Percentiles rank a stretch among this genome's conserved stretches.
Conservation (phyloP, 371 early-diverging fungal genomes). For the Zopfochytrium polystomum region DNA sequence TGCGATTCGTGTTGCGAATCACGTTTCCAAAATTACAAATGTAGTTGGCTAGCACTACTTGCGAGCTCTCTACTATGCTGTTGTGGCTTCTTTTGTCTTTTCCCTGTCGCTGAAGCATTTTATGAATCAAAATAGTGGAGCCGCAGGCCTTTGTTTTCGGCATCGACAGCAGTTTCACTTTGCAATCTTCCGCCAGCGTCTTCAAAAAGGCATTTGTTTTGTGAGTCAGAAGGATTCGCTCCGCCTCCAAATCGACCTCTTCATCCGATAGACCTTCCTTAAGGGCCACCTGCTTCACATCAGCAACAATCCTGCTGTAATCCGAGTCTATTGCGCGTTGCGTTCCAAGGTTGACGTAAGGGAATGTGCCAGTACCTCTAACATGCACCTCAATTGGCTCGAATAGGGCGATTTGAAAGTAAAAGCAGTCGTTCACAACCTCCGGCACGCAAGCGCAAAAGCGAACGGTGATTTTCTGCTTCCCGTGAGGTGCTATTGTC, state of each 20-base stretch:
- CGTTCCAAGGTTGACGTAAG: conserved; percentile 29
- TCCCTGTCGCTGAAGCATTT: conserved; percentile 24
- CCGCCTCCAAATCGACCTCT: conserved; percentile 39
- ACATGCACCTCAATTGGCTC: conserved; percentile 46
- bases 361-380: conserved; percentile 35
- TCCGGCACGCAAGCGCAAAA: conserved; percentile 49
- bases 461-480: conserved; percentile 40
- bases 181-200: conserved; percentile 30
- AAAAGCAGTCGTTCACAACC: conserved; percentile 42
- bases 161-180: conserved; percentile 7
- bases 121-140: conserved; percentile 36
- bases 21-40: conserved; percentile 53
- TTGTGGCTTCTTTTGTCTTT: conserved; percentile 29
- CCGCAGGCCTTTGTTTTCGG: conserved; percentile 37
- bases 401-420: conserved; percentile 47
- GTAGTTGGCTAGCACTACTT: conserved; percentile 34
- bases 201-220: conserved; percentile 33
- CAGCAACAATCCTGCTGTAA: conserved; percentile 21
- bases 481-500: conserved; percentile 35
- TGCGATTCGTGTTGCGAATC: conserved; percentile 40
- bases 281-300: conserved; percentile 5
- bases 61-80: conserved; percentile 34
- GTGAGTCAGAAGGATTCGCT: conserved; percentile 30
- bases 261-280: conserved; percentile 10
- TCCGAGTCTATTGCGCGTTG: conserved; percentile 31